Percentiles rank a stretch among this genome's conserved stretches.
These are phyloP conservation scores for Corniculantispora saksenae DNA, from an alignment of 2,329 filamentous ascomycete species.

Conservation along the genomic window DNA sequence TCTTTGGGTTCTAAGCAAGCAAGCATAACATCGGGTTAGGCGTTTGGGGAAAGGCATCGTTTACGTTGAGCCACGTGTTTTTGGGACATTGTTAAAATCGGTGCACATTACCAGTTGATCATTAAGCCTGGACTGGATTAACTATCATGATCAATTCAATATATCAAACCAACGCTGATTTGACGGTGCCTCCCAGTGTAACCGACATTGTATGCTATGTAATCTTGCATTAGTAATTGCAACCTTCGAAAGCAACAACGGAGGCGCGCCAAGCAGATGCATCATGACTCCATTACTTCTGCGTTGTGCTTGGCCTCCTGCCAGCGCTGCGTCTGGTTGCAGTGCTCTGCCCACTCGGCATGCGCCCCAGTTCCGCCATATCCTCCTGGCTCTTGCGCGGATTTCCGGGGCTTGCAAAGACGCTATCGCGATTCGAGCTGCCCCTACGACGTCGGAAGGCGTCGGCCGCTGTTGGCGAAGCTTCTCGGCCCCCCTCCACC, in stretches of 20 bases:
- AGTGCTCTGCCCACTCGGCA: constrained; percentile 32
- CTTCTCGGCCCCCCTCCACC: neutral
- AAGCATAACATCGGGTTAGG: neutral
- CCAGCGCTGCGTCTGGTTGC: constrained; percentile 32
- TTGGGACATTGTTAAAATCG: neutral
- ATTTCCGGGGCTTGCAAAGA: constrained; percentile 30
- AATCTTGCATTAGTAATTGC: too few relatives aligned
- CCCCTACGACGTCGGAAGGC: constrained; percentile 11
- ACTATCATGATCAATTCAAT: neutral
- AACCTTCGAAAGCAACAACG: neutral
- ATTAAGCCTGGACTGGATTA: neutral
- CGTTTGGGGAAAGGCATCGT: neutral
- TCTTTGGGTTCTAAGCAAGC: neutral
- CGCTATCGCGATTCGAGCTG: constrained; percentile 25
- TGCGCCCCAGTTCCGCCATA: constrained; percentile 36
- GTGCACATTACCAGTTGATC: neutral
- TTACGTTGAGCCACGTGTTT: neutral
- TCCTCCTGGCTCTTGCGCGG: constrained; percentile 37
- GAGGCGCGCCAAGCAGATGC: neutral
- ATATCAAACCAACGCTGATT: neutral
- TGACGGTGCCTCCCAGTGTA: too few relatives aligned
- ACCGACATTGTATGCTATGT: too few relatives aligned
- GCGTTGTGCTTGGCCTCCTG: constrained; percentile 20
- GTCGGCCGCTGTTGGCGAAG: constrained; percentile 3
- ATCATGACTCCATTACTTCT: neutral